Base-by-base conservation (phyloP, 2,329 filamentous ascomycete genomes). In the Gnomoniopsis smithogilvyi region DNA sequence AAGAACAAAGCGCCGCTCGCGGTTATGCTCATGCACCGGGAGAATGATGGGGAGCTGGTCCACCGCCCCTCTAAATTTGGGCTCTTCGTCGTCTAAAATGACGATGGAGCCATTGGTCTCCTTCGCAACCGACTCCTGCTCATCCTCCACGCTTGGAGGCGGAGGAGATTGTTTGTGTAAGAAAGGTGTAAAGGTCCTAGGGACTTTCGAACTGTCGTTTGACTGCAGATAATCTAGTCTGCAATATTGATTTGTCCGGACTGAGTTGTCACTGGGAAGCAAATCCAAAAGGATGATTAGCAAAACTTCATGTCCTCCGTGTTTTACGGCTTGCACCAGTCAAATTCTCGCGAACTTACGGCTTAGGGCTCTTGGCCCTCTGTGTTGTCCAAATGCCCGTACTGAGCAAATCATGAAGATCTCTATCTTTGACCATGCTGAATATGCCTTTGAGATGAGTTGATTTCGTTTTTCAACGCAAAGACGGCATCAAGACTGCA, bases 41-140 rank as follows among this genome's bases (percentile, higher is more conserved):
- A 88, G 73, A 24, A 93, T 76, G 51, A 92, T 77, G 14, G 85
- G 86, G 26, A 86, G 74, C 67, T 93, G 90, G 54, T 92, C 87
- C 59, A 88, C 72, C 6, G 83, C 81, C 43, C 90, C 90, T 58
- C 83, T 82, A 59, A 81, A 80, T 52, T 79, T 78, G 30, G 83
- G 79, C 59, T 87, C 84, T 64, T 88, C 86, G 58, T 76, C 78
- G 56, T 64, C 66, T 47, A 65, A 70, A 53, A 64, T 65, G 41
- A 71, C 64, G 36, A 68, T 65, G 30, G 73, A 72, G 47, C 70
- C 67, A 26, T 78, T 77, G 65, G 83, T 73, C 68, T 92, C 89
- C 68, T 80, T 84, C 6, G 81, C 81, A 41, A 91, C 72, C 8
- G 88, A 83, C 15, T 76, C 79, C 17, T 69, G 74, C 70, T 91